These are phyloP conservation scores for Podosphaera aphanis DNA, from an alignment of 2,329 filamentous ascomycete species.

Conservation along the genomic window DNA sequence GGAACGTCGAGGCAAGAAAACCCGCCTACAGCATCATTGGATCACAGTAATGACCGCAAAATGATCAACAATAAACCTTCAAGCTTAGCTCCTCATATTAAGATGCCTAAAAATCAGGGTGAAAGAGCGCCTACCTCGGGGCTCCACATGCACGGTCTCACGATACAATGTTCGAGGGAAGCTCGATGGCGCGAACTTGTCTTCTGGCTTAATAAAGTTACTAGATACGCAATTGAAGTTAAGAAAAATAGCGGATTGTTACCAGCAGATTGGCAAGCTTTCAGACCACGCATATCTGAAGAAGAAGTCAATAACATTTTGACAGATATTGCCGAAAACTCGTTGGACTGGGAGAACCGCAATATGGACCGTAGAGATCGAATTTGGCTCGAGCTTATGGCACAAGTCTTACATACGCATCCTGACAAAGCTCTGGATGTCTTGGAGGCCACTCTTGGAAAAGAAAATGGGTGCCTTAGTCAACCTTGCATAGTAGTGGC, in stretches of 20 bases:
- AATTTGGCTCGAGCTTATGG: conserved; percentile 1
- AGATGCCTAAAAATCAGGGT: neutral
- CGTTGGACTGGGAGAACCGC: neutral
- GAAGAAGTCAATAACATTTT: neutral
- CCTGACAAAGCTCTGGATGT: neutral
- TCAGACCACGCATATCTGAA: neutral
- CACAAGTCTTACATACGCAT: neutral
- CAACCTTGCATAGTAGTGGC: neutral
- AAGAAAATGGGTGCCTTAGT: too few relatives aligned
- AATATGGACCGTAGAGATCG: neutral
- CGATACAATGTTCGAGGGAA: neutral
- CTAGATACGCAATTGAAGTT: neutral
- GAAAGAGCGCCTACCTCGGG: neutral
- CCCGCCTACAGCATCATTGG: neutral
- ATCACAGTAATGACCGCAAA: neutral
- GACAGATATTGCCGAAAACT: neutral
- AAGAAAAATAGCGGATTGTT: neutral
- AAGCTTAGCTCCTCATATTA: neutral
- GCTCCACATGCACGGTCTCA: too few relatives aligned
- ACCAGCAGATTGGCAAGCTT: neutral
- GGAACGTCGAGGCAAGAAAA: neutral
- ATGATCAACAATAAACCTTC: neutral
- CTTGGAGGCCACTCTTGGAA: neutral
- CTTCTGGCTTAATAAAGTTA: neutral
- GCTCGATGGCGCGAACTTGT: neutral